These are phyloP conservation scores for Kwoniella shivajii DNA, from an alignment of 1,284 basidiomycete genomes.

Conservation along the genomic window DNA sequence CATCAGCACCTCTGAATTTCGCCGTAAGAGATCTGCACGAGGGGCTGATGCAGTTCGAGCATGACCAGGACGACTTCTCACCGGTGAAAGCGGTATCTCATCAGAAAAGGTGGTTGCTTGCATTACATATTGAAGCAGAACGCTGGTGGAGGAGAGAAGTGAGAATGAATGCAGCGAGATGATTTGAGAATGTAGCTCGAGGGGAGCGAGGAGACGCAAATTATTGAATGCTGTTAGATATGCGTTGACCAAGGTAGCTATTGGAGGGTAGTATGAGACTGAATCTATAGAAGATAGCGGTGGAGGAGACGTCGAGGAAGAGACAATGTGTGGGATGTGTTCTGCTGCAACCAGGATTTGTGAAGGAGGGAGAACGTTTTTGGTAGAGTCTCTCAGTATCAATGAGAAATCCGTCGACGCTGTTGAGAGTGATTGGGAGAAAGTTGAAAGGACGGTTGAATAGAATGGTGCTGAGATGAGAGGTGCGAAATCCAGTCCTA, in stretches of 20 bases:
- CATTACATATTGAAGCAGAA: conserved; percentile 59
- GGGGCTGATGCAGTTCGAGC: conserved; percentile 27
- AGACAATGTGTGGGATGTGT: conserved; percentile 20
- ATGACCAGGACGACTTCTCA: conserved; percentile 16
- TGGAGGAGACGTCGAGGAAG: conserved; percentile 14
- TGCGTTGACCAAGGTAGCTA: conserved; percentile 75
- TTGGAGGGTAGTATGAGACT: conserved; percentile 71
- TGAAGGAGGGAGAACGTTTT: conserved; percentile 24
- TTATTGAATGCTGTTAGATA: conserved; percentile 75
- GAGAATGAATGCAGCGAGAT: conserved; percentile 59
- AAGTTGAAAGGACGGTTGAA: conserved; percentile 61
- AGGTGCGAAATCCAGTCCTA: conserved; percentile 80
- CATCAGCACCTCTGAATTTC: conserved; percentile 39
- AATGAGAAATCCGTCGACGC: conserved; percentile 44
- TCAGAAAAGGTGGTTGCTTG: conserved; percentile 24
- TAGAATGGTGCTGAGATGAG: conserved; percentile 67
- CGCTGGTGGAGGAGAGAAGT: conserved; percentile 51
- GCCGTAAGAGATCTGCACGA: conserved; percentile 34
- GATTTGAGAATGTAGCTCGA: conserved; percentile 60
- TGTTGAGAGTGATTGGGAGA: conserved; percentile 54
- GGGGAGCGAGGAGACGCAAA: conserved; percentile 76
- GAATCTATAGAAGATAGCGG: conserved; percentile 42
- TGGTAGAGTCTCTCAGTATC: conserved; percentile 33
- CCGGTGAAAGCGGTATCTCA: not conserved
- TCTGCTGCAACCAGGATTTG: conserved; percentile 47